phyloP scores from a whole-genome alignment of 352 stramenopile species.

The Globisporangium rhizosaccharum region DNA sequence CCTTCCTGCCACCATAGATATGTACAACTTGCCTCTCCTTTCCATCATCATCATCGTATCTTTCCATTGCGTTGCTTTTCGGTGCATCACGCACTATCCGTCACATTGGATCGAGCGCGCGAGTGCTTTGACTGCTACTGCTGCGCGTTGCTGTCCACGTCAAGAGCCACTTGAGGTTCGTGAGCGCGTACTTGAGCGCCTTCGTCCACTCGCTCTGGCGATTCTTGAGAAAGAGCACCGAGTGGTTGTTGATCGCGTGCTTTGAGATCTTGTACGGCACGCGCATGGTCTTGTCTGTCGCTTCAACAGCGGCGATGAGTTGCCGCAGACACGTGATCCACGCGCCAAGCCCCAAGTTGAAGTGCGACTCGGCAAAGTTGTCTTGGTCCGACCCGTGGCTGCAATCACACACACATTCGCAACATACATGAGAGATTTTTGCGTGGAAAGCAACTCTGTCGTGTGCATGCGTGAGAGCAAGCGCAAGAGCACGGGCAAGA shows the following conservation, averaged over 20 bases:
- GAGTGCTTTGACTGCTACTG: constrained; percentile 4
- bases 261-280: constrained; percentile 81
- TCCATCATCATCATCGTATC: neutral
- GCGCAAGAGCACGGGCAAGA: constrained; percentile 5
- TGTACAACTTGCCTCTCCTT: neutral
- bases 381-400: constrained; percentile 82
- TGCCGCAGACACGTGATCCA: constrained; percentile 77
- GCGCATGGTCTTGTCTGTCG: constrained; percentile 47
- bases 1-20: neutral
- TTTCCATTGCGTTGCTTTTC: neutral
- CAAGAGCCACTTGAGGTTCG: constrained; percentile 84
- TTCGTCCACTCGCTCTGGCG: constrained; percentile 85
- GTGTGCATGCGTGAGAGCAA: neutral
- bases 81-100: neutral
- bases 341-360: constrained; percentile 79
- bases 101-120: neutral
- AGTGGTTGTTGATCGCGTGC: constrained; percentile 62
- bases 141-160: constrained; percentile 52
- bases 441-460: no score
- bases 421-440: neutral
- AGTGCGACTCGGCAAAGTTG: constrained; percentile 80
- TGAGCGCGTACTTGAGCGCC: constrained; percentile 79
- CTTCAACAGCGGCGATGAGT: constrained; percentile 50
- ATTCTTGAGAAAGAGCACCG: constrained; percentile 74
- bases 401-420: constrained; percentile 19